Evolutionary conservation across 2,329 filamentous ascomycete genomes (phyloP).

Genomic region (Microsporum ferrugineum): DNA sequence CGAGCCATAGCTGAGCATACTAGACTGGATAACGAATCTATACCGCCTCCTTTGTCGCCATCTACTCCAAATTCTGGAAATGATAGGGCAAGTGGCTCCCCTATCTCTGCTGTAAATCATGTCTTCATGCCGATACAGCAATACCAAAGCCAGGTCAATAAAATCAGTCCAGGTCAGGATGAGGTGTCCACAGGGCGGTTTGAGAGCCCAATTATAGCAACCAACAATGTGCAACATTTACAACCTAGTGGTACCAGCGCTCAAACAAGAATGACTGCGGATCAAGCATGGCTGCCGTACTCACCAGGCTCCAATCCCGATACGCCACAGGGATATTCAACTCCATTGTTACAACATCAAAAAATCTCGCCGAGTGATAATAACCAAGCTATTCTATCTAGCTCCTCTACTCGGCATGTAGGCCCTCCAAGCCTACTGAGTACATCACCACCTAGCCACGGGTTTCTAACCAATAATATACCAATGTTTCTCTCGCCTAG

Average conservation of each 20-base stretch:
- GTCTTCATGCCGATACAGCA: background rate
- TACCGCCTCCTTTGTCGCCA: background rate
- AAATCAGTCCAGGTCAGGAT: background rate
- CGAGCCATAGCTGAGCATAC: background rate
- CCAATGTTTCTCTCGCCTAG: background rate
- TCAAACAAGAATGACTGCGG: background rate
- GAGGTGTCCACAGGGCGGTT: background rate
- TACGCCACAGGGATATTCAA: background rate
- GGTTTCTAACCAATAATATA: background rate
- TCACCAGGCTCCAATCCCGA: background rate
- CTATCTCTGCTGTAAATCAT: background rate
- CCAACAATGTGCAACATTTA: background rate
- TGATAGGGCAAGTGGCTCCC: background rate
- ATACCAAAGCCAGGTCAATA: background rate
- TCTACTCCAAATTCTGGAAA: background rate
- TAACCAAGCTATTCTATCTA: background rate
- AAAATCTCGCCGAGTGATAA: background rate
- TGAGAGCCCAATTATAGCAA: background rate
- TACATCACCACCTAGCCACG: background rate
- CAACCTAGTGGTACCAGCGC: background rate
- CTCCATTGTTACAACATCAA: background rate
- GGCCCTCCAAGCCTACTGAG: background rate
- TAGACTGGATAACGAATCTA: background rate
- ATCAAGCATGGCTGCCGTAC: background rate
- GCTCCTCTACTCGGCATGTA: background rate